Conservation (phyloP, 768 basidiomycete species). For the Boletus speciosus region DNA sequence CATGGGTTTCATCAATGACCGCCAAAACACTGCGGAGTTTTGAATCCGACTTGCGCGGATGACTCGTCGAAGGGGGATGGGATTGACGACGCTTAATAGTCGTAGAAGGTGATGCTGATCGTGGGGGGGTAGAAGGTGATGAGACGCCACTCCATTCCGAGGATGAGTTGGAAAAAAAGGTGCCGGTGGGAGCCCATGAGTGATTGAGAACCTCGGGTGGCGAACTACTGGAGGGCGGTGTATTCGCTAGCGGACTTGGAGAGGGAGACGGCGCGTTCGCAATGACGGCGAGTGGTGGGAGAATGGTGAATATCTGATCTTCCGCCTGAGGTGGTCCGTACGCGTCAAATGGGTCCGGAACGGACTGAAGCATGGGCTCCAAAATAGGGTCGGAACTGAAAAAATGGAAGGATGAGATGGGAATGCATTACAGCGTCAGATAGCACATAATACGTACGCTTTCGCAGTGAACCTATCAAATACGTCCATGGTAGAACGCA, state of each 20-base stretch:
- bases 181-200: slow-evolving; percentile 51
- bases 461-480: slow-evolving; percentile 86
- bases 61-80: slow-evolving; percentile 39
- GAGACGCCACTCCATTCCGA: slow-evolving; percentile 54
- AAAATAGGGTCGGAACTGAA: slow-evolving; percentile 80
- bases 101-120: slow-evolving; percentile 50
- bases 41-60: slow-evolving; percentile 53
- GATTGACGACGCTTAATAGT: slow-evolving; percentile 48
- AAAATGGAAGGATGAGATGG: slow-evolving; percentile 10
- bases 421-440: slow-evolving; percentile 2
- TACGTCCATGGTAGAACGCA: slow-evolving; percentile 88
- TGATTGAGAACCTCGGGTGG: slow-evolving; percentile 33
- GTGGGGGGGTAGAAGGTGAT: slow-evolving; percentile 42
- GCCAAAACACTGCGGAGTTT: slow-evolving; percentile 73
- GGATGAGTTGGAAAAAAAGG: slow-evolving; percentile 47
- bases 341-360: slow-evolving; percentile 91
- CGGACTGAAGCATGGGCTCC: slow-evolving; percentile 84
- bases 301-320: slow-evolving; percentile 90
- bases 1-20: slow-evolving; percentile 61
- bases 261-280: slow-evolving; percentile 61
- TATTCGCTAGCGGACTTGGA: slow-evolving; percentile 54
- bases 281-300: slow-evolving; percentile 78
- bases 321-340: slow-evolving; percentile 86
- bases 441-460: slow-evolving; percentile 52
- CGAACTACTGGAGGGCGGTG: slow-evolving; percentile 36